These are phyloP conservation scores for Epicoccum sorghinum DNA, from an alignment of 2,329 filamentous ascomycete species.

Conservation along the genomic window DNA sequence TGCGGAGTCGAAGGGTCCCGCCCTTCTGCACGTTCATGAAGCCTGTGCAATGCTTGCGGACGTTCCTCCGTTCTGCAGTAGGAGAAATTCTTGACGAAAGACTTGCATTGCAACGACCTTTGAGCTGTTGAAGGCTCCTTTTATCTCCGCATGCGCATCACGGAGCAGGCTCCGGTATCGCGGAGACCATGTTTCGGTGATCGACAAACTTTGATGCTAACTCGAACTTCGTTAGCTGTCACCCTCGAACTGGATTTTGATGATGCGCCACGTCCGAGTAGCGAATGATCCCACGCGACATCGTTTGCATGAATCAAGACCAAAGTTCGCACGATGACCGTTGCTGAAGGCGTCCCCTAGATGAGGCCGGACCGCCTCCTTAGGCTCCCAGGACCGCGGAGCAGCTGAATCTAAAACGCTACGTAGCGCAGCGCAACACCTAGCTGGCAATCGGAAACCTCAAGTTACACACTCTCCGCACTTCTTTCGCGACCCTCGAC, in stretches of 20 bases:
- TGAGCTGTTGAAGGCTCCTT: not conserved
- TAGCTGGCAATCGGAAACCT: not conserved
- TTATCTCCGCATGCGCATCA: not conserved
- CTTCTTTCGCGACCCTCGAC: not conserved
- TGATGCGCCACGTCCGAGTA: not conserved
- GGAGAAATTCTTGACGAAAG: too few species aligned
- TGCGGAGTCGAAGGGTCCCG: not conserved
- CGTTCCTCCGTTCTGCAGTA: not conserved
- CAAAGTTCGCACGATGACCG: slow-evolving; percentile 4
- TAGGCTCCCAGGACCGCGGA: not conserved
- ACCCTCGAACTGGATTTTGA: not conserved
- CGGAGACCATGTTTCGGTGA: slow-evolving; percentile 1
- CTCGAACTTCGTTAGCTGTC: not conserved
- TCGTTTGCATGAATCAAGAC: slow-evolving; percentile 13
- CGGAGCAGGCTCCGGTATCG: not conserved
- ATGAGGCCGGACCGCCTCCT: not conserved
- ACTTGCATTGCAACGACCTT: too few species aligned
- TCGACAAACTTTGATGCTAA: slow-evolving; percentile 11
- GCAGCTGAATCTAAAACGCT: slow-evolving; percentile 2
- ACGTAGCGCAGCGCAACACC: not conserved
- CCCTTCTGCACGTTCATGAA: not conserved
- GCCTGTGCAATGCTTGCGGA: not conserved
- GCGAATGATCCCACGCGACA: slow-evolving; percentile 12
- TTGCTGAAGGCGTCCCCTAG: not conserved
- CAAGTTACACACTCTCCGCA: not conserved